These are phyloP conservation scores for Peronospora farinosa DNA, from an alignment of 352 stramenopile species.

Conservation along the genomic window DNA sequence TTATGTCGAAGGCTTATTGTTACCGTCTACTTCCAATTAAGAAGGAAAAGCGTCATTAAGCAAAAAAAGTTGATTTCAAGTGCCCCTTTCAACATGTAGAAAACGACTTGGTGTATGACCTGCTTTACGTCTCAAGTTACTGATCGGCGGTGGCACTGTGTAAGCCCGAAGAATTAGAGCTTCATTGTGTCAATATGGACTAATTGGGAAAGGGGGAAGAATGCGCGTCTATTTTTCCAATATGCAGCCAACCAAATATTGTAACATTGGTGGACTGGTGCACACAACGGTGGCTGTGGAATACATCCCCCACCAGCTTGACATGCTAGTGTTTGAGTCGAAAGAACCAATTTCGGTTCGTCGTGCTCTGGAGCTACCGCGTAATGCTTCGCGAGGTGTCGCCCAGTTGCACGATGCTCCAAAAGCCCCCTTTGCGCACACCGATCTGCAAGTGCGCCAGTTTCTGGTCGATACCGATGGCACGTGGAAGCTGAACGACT, in stretches of 20 bases:
- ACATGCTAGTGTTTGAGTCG: conserved; percentile 55
- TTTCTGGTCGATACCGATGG: conserved; percentile 63
- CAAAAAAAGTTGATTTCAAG: too few relatives aligned
- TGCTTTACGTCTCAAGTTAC: too few relatives aligned
- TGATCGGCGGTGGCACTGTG: too few relatives aligned
- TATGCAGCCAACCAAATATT: conserved; percentile 66
- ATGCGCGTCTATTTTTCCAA: conserved; percentile 56
- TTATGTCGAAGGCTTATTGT: too few relatives aligned
- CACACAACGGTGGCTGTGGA: conserved; percentile 73
- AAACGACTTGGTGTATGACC: too few relatives aligned
- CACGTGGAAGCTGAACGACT: conserved; percentile 67
- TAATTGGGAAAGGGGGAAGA: too few relatives aligned
- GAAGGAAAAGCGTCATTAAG: too few relatives aligned
- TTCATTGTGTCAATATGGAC: too few relatives aligned
- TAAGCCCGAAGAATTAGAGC: too few relatives aligned
- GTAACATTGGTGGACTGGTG: conserved; percentile 68
- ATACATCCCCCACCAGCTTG: conserved; percentile 56
- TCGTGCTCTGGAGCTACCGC: conserved; percentile 43
- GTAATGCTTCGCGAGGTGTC: conserved; percentile 52
- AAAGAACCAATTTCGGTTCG: conserved; percentile 35
- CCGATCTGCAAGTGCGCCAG: conserved; percentile 73
- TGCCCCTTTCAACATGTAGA: too few relatives aligned
- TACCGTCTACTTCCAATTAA: too few relatives aligned
- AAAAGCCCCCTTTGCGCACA: conserved; percentile 68
- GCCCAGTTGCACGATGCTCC: conserved; percentile 56